Evolutionary conservation across 1,139 yeast genomes (phyloP), one percentile per base, ranked within the genome.

Genomic region (Tardiomyces depauwii): DNA sequence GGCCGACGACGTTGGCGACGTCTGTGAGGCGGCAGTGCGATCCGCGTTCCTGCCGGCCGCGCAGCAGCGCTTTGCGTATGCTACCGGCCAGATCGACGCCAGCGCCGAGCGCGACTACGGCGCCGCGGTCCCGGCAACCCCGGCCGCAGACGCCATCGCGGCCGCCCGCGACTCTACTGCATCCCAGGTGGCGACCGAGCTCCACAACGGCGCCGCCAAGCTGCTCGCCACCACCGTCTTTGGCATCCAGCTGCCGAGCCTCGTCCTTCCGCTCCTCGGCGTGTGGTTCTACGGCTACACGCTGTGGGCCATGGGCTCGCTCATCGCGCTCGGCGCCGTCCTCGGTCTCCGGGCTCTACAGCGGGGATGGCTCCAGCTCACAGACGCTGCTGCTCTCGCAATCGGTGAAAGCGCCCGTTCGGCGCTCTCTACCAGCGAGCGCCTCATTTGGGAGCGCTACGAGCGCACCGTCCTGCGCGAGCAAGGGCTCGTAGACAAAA

Each of bases 241-340:
- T 21, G 63, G 62, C 2, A 55, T 65, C 18, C 72, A 68, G 52
- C 54, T 67, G 4, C 71, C 72, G 0, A 49, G 60, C 11, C 52
- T 54, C 1, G 52, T 58, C 5, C 44, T 65, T 13, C 63, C 72
- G 0, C 41, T 55, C 4, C 56, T 62, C 16, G 70, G 70, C 2
- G 53, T 53, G 41, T 57, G 55, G 44, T 57, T 63, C 41, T 57
- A 55, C 43, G 67, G 57, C 41, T 60, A 56, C 45, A 49, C 65
- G 1, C 49, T 57, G 43, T 66, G 62, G 48, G 51, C 67, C 18
- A 64, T 67, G 62, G 67, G 62, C 6, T 63, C 68, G 2, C 49
- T 67, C 10, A 65, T 67, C 9, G 61, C 60, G 3, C 57, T 68
- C 4, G 72, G 72, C 2, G 39, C 56, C 2, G 68, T 63, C 1